Base-by-base conservation (phyloP, 2,329 filamentous ascomycete genomes). In the Fusarium tupiense region DNA sequence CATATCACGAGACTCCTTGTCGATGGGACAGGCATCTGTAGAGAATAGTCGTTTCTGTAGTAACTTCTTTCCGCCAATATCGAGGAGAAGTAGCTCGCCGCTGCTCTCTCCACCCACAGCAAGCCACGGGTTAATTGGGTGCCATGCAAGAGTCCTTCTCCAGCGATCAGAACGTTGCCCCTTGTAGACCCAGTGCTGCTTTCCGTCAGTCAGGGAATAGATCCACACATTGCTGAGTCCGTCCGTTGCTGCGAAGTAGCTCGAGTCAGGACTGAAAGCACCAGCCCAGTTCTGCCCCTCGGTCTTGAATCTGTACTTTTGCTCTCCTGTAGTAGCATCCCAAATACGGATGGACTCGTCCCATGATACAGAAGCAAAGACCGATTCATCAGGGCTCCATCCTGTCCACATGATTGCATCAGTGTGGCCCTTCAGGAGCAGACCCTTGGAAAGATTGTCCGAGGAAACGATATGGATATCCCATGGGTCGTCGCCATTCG, bases 361-460 rank as follows among this genome's bases (percentile, higher is more conserved):
- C 43, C 67, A 73, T 20, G 71, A 49, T 8, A 74, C 44, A 16
- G 71, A 73, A 41, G 71, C 71, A 37, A 73, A 63, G 8, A 67
- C 20, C 0, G 44, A 49, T 20, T 74, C 71, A 22, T 74, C 66
- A 4, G 35, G n/a, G 22, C 46, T 71, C 71, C 71, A 73, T 3
- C 71, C 71, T 19, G n/a, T 24, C 71, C 71, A 73, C 53, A 57
- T 63, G 22, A 73, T 44, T 8, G 49, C 20, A 31, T 73, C 71
- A 1, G 57, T 67, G 22, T 74, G 66, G 1, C 47, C 71, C 24
- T 57, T 31, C 10, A 74, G 40, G 6, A 33, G 26, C 3, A 71
- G 12, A 0, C 31, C 16, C 3, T 53, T 26, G 11, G 49, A 31
- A 14, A 60, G 41, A 20, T 61, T 20, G 20, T 60, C 43, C 0